A percentile compares a stretch with the other conserved stretches of the same genome.
phyloP scores from a whole-genome alignment of 495 filamentous ascomycete species.

The Penicillium paxilli region DNA sequence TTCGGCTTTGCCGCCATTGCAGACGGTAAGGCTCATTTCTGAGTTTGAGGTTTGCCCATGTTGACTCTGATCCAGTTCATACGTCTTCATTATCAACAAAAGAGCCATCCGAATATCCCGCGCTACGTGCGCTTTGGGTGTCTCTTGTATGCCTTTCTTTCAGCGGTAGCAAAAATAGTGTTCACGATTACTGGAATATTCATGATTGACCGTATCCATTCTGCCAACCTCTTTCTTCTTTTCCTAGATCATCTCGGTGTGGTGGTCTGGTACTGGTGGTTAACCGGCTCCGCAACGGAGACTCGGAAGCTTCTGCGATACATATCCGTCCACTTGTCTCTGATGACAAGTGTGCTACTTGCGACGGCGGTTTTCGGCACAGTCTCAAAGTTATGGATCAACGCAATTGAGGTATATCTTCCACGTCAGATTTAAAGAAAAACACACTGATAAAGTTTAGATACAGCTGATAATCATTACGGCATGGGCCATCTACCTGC shows the following conservation, averaged over 20 bases:
- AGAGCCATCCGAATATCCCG: background rate
- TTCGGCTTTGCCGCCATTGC: background rate
- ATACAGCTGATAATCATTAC: background rate
- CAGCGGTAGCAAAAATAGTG: background rate
- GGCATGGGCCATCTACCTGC: background rate
- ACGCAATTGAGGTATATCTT: background rate
- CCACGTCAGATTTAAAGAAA: background rate
- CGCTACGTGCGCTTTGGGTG: background rate
- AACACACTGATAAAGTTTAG: background rate
- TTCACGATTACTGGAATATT: background rate
- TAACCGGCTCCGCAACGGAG: background rate
- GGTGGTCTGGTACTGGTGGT: background rate
- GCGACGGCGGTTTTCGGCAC: background rate
- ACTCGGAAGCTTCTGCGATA: background rate
- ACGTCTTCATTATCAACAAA: background rate
- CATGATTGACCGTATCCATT: background rate
- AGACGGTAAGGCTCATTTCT: background rate
- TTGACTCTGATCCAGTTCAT: background rate
- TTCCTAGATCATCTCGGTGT: background rate
- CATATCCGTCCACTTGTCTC: background rate
- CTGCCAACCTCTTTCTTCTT: background rate
- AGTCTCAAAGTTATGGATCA: background rate
- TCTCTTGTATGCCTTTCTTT: background rate
- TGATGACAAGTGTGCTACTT: background rate
- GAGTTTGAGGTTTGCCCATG: background rate